These are phyloP conservation scores for Nidula niveotomentosa DNA, from an alignment of 1,284 basidiomycete genomes.

Conservation along the genomic window DNA sequence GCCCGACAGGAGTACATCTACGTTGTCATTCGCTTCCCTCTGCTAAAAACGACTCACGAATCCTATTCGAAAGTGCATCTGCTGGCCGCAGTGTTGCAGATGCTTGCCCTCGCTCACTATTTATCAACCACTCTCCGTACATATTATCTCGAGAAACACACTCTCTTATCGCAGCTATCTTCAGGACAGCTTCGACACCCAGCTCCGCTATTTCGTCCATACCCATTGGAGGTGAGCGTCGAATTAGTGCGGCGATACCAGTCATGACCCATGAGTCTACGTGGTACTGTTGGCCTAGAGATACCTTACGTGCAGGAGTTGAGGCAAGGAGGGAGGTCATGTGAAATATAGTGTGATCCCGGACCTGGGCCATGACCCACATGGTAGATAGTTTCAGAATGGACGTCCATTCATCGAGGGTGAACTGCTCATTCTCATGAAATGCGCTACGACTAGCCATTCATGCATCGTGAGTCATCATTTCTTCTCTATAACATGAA, in stretches of 20 bases:
- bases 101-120: not conserved
- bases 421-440: conserved; percentile 6
- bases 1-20: too few relatives aligned
- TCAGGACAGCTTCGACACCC: conserved; percentile 16
- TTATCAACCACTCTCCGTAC: not conserved
- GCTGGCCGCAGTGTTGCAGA: not conserved
- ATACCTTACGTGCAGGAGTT: conserved; percentile 13
- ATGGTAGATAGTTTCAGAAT: conserved; percentile 18
- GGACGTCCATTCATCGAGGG: conserved; percentile 15
- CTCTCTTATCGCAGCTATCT: conserved; percentile 20
- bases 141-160: conserved; percentile 8
- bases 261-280: conserved; percentile 20
- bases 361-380: conserved; percentile 18
- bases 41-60: too few relatives aligned
- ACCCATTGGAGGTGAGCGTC: conserved; percentile 15
- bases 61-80: too few relatives aligned
- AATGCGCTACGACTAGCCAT: conserved; percentile 4
- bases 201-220: conserved; percentile 15
- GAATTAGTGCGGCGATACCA: conserved; percentile 14
- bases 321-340: conserved; percentile 9
- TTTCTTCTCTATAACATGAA: not conserved
- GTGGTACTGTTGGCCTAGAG: conserved; percentile 14
- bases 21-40: too few relatives aligned
- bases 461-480: not conserved
- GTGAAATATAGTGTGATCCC: conserved; percentile 14